phyloP scores from a whole-genome alignment of 2,329 filamentous ascomycete genomes.

The Microcyclospora pomicola region DNA sequence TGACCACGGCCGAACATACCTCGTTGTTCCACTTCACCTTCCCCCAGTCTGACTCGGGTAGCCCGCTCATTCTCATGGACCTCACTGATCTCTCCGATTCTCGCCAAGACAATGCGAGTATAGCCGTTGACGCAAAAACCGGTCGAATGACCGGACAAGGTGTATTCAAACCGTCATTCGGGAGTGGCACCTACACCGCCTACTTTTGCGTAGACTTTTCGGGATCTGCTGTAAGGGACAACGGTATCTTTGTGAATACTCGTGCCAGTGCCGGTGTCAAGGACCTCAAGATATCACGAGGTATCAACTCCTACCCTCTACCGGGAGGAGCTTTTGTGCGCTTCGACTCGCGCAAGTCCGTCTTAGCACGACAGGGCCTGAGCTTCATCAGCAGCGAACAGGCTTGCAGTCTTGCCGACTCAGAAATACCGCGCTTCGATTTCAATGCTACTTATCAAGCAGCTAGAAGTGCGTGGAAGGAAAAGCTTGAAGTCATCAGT shows the following conservation, averaged over 20 bases:
- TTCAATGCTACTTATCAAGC: conserved; percentile 39
- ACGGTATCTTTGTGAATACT: conserved; percentile 39
- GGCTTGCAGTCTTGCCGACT: conserved; percentile 45
- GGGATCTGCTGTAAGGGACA: conserved; percentile 32
- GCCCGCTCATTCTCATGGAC: conserved; percentile 45
- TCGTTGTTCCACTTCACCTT: conserved; percentile 48
- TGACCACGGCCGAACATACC: conserved; percentile 45
- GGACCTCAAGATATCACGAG: conserved; percentile 19
- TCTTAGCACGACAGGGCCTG: conserved; percentile 46
- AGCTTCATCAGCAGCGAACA: conserved; percentile 50
- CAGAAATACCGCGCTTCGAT: conserved; percentile 47
- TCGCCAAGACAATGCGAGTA: conserved; percentile 39
- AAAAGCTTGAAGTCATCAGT: conserved; percentile 26
- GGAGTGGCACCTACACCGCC: conserved; percentile 41
- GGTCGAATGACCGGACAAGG: conserved; percentile 45
- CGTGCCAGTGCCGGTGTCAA: conserved; percentile 33
- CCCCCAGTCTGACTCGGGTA: conserved; percentile 25
- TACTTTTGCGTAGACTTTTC: conserved; percentile 49
- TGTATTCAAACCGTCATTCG: conserved; percentile 47
- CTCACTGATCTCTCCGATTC: conserved; percentile 43
- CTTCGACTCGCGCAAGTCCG: conserved; percentile 30
- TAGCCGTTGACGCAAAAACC: conserved; percentile 38
- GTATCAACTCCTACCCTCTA: conserved; percentile 27
- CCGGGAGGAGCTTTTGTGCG: conserved; percentile 27
- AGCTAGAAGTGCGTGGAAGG: conserved; percentile 26